These are phyloP conservation scores for Fusarium virguliforme DNA, from an alignment of 2,329 filamentous ascomycete genomes.

Conservation along the genomic window DNA sequence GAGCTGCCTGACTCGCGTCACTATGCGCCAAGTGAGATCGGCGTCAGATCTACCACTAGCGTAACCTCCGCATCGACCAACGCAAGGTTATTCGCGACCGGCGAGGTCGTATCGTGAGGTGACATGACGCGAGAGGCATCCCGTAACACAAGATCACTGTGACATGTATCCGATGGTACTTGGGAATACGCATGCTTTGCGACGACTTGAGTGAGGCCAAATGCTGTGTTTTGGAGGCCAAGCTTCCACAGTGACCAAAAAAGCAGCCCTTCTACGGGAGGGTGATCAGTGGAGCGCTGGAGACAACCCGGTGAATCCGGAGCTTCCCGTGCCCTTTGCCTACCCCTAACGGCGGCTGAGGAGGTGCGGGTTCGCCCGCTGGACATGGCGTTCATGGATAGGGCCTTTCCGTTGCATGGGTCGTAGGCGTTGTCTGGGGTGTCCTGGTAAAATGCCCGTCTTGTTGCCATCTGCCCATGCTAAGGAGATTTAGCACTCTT, in stretches of 20 bases:
- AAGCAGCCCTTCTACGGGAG: background rate
- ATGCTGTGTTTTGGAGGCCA: background rate
- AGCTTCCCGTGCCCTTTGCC: background rate
- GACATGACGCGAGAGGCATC: constrained; percentile 4
- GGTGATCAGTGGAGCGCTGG: constrained; percentile 11
- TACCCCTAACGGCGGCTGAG: background rate
- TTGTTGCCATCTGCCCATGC: constrained; percentile 12
- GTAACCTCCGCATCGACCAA: constrained; percentile 13
- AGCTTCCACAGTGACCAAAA: background rate
- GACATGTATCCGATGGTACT: background rate
- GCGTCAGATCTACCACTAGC: constrained; percentile 10
- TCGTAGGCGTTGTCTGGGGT: background rate
- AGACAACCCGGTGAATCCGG: background rate
- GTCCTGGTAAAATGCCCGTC: constrained; percentile 8
- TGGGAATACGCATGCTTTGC: background rate
- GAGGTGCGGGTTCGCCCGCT: constrained; percentile 11
- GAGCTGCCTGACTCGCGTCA: background rate
- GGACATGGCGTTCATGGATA: constrained; percentile 5
- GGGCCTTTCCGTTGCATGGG: background rate
- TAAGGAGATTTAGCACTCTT: constrained; percentile 2
- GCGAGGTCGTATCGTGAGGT: background rate
- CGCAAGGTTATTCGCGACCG: constrained; percentile 14
- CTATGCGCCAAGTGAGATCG: constrained; percentile 13
- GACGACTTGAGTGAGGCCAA: background rate
- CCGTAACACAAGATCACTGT: background rate